phyloP scores from a whole-genome alignment of 306 rosid genomes.

The Begonia loranthoides region DNA sequence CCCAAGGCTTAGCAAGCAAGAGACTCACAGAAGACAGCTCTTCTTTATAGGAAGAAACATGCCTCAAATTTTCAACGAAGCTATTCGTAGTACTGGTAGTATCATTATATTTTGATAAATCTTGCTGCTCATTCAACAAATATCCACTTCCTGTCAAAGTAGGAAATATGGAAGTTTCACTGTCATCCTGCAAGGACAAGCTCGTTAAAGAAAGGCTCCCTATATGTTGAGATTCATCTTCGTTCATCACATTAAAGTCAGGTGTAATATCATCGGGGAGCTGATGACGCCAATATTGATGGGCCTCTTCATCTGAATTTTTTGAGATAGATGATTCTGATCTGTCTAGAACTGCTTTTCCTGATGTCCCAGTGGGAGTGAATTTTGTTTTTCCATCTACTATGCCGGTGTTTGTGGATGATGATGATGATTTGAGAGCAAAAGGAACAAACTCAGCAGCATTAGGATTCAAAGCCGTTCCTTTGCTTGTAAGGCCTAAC shows the following conservation, averaged over 20 bases:
- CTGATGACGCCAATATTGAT: conserved; percentile 83
- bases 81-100: conserved; percentile 8
- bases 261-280: conserved; percentile 98
- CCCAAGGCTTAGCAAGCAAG: conserved; percentile 64
- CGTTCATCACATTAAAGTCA: conserved; percentile 77
- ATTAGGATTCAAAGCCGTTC: conserved; percentile 65
- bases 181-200: conserved; percentile 59
- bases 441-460: conserved; percentile 88
- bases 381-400: conserved; percentile 32
- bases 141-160: conserved; percentile 49
- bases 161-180: conserved; percentile 37
- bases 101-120: conserved; percentile 18
- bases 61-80: conserved; percentile 50
- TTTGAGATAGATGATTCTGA: conserved; percentile 71
- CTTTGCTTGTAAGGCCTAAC: conserved; percentile 41
- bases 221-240: conserved; percentile 60
- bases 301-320: conserved; percentile 89
- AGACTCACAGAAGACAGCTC: conserved; percentile 47
- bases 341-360: conserved; percentile 74
- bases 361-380: conserved; percentile 43
- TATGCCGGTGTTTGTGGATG: conserved; percentile 46
- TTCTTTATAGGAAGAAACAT: conserved; percentile 45
- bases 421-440: conserved; percentile 61
- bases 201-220: conserved; percentile 53
- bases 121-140: conserved; percentile 47